Evolutionary conservation across 1,284 basidiomycete species (phyloP), one percentile per base, ranked within the genome.

Genomic region (Apiotrichum laibachii): DNA sequence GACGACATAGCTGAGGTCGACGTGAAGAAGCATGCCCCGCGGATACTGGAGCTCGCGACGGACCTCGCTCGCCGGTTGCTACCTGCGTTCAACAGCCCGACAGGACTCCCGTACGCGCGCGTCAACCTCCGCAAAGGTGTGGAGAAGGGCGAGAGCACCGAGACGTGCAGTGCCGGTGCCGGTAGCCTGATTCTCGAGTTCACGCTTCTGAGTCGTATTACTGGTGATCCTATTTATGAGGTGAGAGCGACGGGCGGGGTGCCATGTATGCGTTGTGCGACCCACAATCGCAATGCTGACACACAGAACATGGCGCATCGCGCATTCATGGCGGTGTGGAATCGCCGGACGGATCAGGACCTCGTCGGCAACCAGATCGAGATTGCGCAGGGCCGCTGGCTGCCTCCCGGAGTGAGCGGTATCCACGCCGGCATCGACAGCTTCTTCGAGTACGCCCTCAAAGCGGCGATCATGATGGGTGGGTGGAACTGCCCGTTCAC

Each of bases 381-480:
- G 71, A 85, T 86, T 45, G 82, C 83, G 73, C 69, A 72, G 49
- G 74, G 73, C 19, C 71, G 73, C 35, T 77, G 75, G 74, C 66
- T 82, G 22, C 79, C 81, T 49, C 89, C 89, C 26, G 88, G 90
- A 64, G 75, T 88, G 7, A 87, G 86, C 37, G 85, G 88, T 6
- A 88, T 93, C 39, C 92, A 93, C 33, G 93, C 93, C 15, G 93
- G 93, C 1, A 87, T 94, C 53, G 92, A 96, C 74, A 92, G 90
- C 11, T 95, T 93, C 74, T 93, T 88, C 72, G 93, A 97, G 77
- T 95, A 93, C 73, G 90, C 75, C 0, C 60, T 80, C 48, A 79
- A 79, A 64, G 78, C 77, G 40, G 94, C 92, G 67, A 87, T 96
- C 48, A 74, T 95, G 72, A 90, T 90, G 63, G 89, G 90, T 90